Conservation (phyloP, 306 rosid species). For the Cyamopsis tetragonoloba region DNA sequence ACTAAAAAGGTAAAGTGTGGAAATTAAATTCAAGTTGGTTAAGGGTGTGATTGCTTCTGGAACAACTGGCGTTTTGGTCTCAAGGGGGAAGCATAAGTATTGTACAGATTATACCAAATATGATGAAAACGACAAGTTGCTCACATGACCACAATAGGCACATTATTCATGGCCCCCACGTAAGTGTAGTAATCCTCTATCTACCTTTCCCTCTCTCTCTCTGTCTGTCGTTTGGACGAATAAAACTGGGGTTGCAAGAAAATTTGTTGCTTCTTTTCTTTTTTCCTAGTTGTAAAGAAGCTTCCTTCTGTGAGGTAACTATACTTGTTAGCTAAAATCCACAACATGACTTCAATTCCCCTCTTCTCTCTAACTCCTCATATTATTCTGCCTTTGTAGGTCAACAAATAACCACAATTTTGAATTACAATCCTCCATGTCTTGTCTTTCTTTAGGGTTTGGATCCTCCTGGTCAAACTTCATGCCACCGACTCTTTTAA, state of each 20-base stretch:
- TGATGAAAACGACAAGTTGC: slow-evolving; percentile 65
- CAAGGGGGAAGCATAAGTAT: slow-evolving; percentile 33
- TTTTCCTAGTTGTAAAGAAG: slow-evolving; percentile 36
- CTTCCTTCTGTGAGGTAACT: slow-evolving; percentile 34
- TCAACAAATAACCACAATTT: slow-evolving; percentile 40
- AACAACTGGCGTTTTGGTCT: slow-evolving; percentile 31
- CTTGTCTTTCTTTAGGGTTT: no score
- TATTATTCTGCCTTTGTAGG: slow-evolving; percentile 29
- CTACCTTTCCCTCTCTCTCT: slow-evolving; percentile 23
- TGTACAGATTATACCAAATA: slow-evolving; percentile 39
- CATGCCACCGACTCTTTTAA: slow-evolving; percentile 48
- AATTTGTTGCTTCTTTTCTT: slow-evolving; percentile 25
- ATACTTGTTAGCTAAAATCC: slow-evolving; percentile 27
- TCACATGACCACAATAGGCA: slow-evolving; percentile 58
- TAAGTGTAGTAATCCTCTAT: slow-evolving; percentile 42
- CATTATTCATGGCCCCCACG: slow-evolving; percentile 70
- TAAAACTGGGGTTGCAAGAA: slow-evolving; percentile 27
- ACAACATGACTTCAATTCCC: background rate
- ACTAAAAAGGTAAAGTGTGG: background rate
- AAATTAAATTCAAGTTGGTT: slow-evolving; percentile 6
- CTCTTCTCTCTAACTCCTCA: background rate
- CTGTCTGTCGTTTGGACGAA: slow-evolving; percentile 1
- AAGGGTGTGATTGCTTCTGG: slow-evolving; percentile 15
- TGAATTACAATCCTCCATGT: no score
- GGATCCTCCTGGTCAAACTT: slow-evolving; percentile 46